Evolutionary conservation across 1,284 basidiomycete genomes (phyloP), one percentile per base, ranked within the genome.

Genomic region (Cerrena zonata): DNA sequence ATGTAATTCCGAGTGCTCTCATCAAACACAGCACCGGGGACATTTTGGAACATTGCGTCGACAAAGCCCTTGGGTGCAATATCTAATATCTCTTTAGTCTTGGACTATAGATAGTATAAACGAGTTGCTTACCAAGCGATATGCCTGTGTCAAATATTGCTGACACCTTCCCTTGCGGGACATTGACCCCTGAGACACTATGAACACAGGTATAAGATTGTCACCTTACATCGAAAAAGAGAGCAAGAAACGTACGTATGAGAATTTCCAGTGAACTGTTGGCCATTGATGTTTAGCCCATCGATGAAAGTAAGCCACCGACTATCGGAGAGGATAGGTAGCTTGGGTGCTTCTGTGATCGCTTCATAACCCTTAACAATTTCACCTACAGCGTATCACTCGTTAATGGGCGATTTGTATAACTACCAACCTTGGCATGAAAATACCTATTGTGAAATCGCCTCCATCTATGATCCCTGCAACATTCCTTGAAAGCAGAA

Each of bases 1-100:
- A 25, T 26, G 22, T 51, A 57, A 10, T 11, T 13, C 23, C 4
- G 7, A n/a, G 13, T 19, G 21, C 41, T 39, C 7, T 48, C 39
- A 30, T 34, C 30, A 30, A 47, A 56, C 10, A 26, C 19, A 1
- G 57, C 54, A 1, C 58, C 57, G 12, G 60, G 56, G 11, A 59
- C 11, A 34, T 54, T 39, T 39, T 49, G 45, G 48, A 60, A 62
- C 37, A 62, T 53, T 4, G 56, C 56, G 34, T 62, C 54, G 11
- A 56, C 56, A 40, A 58, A 57, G 39, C 48, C 52, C 18, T n/a
- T 21, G 11, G 56, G 56, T 5, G 53, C 59, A 2, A 44, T 47
- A 5, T 49, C 59, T 61, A 24, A 2, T 10, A 12, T n/a, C n/a
- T n/a, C n/a, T n/a, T n/a, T n/a, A n/a, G n/a, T n/a, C n/a, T n/a